A percentile compares a stretch with the other conserved stretches of the same genome.
Conservation (phyloP, 371 early-diverging fungal genomes). For the Capniomyces stellatus region DNA sequence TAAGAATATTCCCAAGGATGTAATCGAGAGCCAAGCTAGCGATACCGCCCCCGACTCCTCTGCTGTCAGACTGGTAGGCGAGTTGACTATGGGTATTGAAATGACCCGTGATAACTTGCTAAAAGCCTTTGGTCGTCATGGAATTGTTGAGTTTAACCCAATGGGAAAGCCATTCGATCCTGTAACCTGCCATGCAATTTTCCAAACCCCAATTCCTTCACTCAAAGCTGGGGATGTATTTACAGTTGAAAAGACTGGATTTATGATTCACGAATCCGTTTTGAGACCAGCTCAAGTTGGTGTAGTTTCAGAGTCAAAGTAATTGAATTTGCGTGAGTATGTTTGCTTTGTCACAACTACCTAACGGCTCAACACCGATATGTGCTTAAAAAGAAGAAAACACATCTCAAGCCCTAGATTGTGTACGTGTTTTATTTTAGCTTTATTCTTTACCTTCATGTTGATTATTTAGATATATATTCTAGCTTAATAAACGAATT, state of each 20-base stretch:
- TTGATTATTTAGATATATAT: no score
- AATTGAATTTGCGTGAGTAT: no score
- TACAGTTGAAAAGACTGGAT: slow-evolving; percentile 81
- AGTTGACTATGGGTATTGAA: slow-evolving; percentile 70
- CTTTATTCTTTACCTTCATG: no score
- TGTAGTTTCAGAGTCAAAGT: slow-evolving; percentile 48
- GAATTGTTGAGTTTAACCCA: slow-evolving; percentile 64
- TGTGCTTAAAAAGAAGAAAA: no score
- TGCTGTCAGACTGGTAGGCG: slow-evolving; percentile 32
- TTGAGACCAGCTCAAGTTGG: slow-evolving; percentile 94
- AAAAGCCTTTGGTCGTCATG: slow-evolving; percentile 74
- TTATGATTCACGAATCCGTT: slow-evolving; percentile 74
- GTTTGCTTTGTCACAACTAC: no score
- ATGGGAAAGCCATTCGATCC: slow-evolving; percentile 82
- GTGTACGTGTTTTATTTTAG: no score
- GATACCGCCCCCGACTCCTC: slow-evolving; percentile 33
- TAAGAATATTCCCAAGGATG: slow-evolving; percentile 32
- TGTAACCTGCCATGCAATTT: slow-evolving; percentile 84
- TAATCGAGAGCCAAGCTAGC: slow-evolving; percentile 34
- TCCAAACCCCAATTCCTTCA: slow-evolving; percentile 74
- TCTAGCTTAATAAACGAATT: no score
- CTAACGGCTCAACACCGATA: no score
- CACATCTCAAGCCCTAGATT: no score
- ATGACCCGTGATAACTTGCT: slow-evolving; percentile 78
- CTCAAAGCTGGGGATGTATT: slow-evolving; percentile 78